Conservation (phyloP, 495 filamentous ascomycete genomes). For the Podospora pseudocomata region DNA sequence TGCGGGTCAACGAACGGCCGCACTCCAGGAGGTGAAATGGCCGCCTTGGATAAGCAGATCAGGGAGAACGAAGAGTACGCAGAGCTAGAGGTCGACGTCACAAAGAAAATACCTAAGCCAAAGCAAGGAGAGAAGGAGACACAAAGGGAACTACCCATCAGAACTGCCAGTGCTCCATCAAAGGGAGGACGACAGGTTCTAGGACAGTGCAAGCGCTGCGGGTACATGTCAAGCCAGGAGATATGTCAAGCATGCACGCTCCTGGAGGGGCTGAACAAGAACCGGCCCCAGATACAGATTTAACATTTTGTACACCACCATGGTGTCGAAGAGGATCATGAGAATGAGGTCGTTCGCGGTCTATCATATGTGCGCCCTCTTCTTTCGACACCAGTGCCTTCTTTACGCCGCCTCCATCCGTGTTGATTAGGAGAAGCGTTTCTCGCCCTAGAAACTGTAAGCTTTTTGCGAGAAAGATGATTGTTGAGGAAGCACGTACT, state of each 20-base stretch:
- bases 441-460: conserved; percentile 45
- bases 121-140: conserved; percentile 18
- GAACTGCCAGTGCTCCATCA: conserved; percentile 19
- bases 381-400: neutral
- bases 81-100: conserved; percentile 69
- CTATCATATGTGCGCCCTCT: neutral
- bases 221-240: conserved; percentile 93
- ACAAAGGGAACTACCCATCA: conserved; percentile 21
- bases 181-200: conserved; percentile 60
- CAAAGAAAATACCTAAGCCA: conserved; percentile 32
- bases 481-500: conserved; percentile 32
- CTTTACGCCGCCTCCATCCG: neutral
- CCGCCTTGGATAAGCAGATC: conserved; percentile 80
- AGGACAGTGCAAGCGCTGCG: conserved; percentile 80
- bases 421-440: conserved; percentile 41
- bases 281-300: conserved; percentile 73
- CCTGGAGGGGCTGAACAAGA: conserved; percentile 89
- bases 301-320: conserved; percentile 25
- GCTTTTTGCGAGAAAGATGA: neutral
- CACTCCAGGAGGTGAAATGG: conserved; percentile 78
- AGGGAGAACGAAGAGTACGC: conserved; percentile 62
- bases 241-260: conserved; percentile 92
- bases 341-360: conserved; percentile 1
- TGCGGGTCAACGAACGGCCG: conserved; percentile 74
- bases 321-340: conserved; percentile 1